Evolutionary conservation across 495 filamentous ascomycete species (phyloP).

Genomic region (Penicillium turbatum): DNA sequence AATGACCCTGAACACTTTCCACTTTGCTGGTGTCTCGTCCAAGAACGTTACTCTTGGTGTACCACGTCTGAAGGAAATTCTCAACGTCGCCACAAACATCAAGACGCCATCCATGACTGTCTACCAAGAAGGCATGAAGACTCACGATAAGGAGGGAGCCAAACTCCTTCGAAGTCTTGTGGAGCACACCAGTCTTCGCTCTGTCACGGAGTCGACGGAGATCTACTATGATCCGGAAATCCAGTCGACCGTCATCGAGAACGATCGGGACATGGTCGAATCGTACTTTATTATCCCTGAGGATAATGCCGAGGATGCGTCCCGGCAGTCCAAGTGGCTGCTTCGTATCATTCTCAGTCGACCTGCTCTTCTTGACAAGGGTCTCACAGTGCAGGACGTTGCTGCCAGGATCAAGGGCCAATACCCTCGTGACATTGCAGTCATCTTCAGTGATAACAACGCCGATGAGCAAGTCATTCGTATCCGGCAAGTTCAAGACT

Average conservation of each 20-base stretch:
- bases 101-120: slow-evolving; percentile 98
- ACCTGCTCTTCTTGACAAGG: slow-evolving; percentile 92
- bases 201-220: slow-evolving; percentile 84
- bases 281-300: slow-evolving; percentile 96
- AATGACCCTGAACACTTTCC: slow-evolving; percentile 99
- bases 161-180: slow-evolving; percentile 81
- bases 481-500: slow-evolving; percentile 71
- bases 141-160: slow-evolving; percentile 67
- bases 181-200: slow-evolving; percentile 92
- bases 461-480: slow-evolving; percentile 93
- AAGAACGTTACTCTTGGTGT: slow-evolving; percentile 99
- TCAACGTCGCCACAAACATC: slow-evolving; percentile 95
- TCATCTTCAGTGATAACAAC: slow-evolving; percentile 98
- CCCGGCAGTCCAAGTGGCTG: slow-evolving; percentile 87
- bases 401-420: slow-evolving; percentile 75
- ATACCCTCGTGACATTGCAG: slow-evolving; percentile 80
- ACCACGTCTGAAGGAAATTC: slow-evolving; percentile 97
- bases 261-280: slow-evolving; percentile 89
- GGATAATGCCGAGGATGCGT: slow-evolving; percentile 63
- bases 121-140: slow-evolving; percentile 60
- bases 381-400: slow-evolving; percentile 85
- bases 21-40: slow-evolving; percentile 98
- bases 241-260: slow-evolving; percentile 74
- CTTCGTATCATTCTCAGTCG: slow-evolving; percentile 91
- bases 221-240: slow-evolving; percentile 97